phyloP scores from a whole-genome alignment of 2,329 filamentous ascomycete species.

The Metarhizium sp. region DNA sequence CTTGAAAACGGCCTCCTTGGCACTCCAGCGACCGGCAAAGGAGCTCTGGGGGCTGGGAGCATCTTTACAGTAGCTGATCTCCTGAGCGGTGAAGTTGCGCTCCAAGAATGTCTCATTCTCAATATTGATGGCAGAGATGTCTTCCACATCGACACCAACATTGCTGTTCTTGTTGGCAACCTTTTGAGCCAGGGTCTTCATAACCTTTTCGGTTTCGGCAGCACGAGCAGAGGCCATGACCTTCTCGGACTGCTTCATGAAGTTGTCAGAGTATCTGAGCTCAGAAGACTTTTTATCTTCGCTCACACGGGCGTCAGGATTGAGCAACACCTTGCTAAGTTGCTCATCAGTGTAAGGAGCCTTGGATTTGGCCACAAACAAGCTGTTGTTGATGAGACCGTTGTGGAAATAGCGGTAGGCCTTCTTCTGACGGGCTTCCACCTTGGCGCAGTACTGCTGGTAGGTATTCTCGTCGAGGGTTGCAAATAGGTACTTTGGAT shows the following conservation, averaged over 20 bases:
- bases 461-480: conserved; percentile 84
- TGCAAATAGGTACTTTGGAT: conserved; percentile 91
- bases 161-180: conserved; percentile 53
- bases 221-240: conserved; percentile 35
- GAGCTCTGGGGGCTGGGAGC: conserved; percentile 75
- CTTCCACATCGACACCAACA: conserved; percentile 90
- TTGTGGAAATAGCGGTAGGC: conserved; percentile 99
- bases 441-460: conserved; percentile 74
- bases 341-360: conserved; percentile 84
- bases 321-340: conserved; percentile 81
- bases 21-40: conserved; percentile 92
- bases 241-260: conserved; percentile 57
- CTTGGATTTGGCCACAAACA: conserved; percentile 92
- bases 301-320: conserved; percentile 80
- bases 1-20: conserved; percentile 99
- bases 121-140: conserved; percentile 78
- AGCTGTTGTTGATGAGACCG: conserved; percentile 91
- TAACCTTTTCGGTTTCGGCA: conserved; percentile 62
- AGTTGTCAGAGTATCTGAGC: conserved; percentile 62
- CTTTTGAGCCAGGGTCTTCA: conserved; percentile 66
- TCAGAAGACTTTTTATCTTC: conserved; percentile 79
- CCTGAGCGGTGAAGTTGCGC: conserved; percentile 82
- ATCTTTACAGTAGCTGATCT: conserved; percentile 79
- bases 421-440: conserved; percentile 92
- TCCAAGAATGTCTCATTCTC: conserved; percentile 89